These are phyloP conservation scores for Hyphopichia fennica DNA, from an alignment of 1,139 yeast species.

Conservation along the genomic window DNA sequence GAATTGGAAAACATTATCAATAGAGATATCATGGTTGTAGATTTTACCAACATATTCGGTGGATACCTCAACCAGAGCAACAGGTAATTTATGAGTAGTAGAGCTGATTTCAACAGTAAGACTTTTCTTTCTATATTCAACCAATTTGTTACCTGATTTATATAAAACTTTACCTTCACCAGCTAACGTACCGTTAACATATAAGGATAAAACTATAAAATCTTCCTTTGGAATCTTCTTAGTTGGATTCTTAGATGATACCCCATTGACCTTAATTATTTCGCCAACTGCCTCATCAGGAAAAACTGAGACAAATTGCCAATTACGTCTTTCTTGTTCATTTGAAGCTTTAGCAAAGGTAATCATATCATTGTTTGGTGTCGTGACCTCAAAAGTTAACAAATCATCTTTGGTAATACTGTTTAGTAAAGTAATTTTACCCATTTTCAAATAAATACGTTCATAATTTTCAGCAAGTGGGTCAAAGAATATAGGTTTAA, in stretches of 20 bases:
- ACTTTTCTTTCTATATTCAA: conserved; percentile 39
- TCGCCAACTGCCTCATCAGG: conserved; percentile 78
- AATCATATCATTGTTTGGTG: conserved; percentile 48
- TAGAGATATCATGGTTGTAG: conserved; percentile 60
- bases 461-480: conserved; percentile 62
- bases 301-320: conserved; percentile 80
- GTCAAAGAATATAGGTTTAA: conserved; percentile 63
- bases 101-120: conserved; percentile 39
- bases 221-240: conserved; percentile 49
- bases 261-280: conserved; percentile 58
- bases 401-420: conserved; percentile 36
- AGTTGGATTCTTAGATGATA: conserved; percentile 37
- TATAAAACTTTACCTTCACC: conserved; percentile 55
- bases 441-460: conserved; percentile 57
- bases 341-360: conserved; percentile 70
- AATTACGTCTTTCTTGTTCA: conserved; percentile 50
- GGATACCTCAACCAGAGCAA: conserved; percentile 57
- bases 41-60: conserved; percentile 71
- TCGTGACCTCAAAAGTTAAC: conserved; percentile 49
- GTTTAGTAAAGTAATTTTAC: conserved; percentile 44
- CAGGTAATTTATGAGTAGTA: conserved; percentile 31
- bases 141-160: conserved; percentile 41
- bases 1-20: conserved; percentile 60
- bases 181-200: conserved; percentile 59
- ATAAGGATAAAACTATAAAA: conserved; percentile 56